phyloP scores from a whole-genome alignment of 352 stramenopile species.

The Phytophthora fragariae region DNA sequence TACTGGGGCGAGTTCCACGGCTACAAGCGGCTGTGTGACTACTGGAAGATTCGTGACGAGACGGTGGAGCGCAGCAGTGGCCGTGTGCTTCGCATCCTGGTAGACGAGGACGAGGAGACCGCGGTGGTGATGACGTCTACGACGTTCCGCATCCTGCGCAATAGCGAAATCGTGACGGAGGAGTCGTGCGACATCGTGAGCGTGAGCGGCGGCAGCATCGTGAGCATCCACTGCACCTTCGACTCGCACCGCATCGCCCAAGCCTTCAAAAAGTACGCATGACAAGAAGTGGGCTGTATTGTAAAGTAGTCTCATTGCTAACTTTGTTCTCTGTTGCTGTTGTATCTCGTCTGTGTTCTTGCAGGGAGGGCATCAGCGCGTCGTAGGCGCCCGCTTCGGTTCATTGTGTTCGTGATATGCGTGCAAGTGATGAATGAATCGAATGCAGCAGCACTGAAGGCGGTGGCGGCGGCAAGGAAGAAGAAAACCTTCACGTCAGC shows the following conservation, averaged over 20 bases:
- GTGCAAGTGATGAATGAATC: constrained; percentile 42
- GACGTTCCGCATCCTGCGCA: constrained; percentile 87
- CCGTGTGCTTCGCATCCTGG: constrained; percentile 81
- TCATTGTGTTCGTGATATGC: constrained; percentile 45
- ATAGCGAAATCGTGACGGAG: constrained; percentile 87
- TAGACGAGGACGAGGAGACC: constrained; percentile 88
- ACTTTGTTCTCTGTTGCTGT: constrained; percentile 30
- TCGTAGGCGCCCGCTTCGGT: constrained; percentile 52
- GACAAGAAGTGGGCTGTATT: background rate
- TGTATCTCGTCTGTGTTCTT: constrained; percentile 22
- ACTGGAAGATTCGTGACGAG: constrained; percentile 90
- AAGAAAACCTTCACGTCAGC: background rate
- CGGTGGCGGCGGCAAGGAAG: background rate
- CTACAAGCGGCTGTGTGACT: constrained; percentile 88
- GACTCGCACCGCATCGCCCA: constrained; percentile 87
- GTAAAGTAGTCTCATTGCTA: constrained; percentile 17
- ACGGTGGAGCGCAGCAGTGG: constrained; percentile 85
- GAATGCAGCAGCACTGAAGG: constrained; percentile 14
- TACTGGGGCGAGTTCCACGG: constrained; percentile 92
- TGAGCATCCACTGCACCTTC: constrained; percentile 90
- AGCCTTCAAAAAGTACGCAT: constrained; percentile 83
- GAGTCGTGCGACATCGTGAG: constrained; percentile 89
- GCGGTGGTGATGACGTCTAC: constrained; percentile 91
- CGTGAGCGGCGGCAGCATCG: constrained; percentile 73
- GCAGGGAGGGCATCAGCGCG: constrained; percentile 78